Conservation (phyloP, 106 monocot genomes). For the Allium sativum region DNA sequence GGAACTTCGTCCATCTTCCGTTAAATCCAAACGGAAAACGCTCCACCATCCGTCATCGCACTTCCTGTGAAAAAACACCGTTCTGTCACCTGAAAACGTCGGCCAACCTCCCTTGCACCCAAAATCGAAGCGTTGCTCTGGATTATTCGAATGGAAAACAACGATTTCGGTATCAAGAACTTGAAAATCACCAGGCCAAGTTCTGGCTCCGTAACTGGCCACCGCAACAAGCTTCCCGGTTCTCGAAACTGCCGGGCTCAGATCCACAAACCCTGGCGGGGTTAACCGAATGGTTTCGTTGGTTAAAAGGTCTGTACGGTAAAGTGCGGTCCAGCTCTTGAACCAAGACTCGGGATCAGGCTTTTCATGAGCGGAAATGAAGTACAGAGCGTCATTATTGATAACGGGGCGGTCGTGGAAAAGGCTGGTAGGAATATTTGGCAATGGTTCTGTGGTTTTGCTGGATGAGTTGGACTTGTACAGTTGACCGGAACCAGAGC, state of each 20-base stretch:
- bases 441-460: conserved; percentile 26
- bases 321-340: conserved; percentile 76
- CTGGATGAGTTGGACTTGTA: conserved; percentile 13
- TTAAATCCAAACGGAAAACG: conserved; percentile 41
- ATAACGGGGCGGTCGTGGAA: conserved; percentile 70
- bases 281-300: conserved; percentile 31
- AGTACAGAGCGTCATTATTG: conserved; percentile 24
- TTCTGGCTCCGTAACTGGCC: conserved; percentile 41
- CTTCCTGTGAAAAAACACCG: conserved; percentile 61
- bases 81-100: conserved; percentile 48
- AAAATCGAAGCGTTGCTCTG: conserved; percentile 23
- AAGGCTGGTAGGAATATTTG: conserved; percentile 25
- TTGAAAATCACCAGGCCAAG: conserved; percentile 61
- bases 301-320: conserved; percentile 17
- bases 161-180: conserved; percentile 62
- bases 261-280: conserved; percentile 37
- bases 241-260: conserved; percentile 65
- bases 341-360: conserved; percentile 15
- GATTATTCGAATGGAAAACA: conserved; percentile 40
- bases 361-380: conserved; percentile 59
- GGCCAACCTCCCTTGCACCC: conserved; percentile 61
- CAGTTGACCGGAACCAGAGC: conserved; percentile 36
- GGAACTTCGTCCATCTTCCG: not conserved
- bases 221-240: conserved; percentile 67
- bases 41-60: conserved; percentile 93